These are phyloP conservation scores for Fusarium globosum DNA, from an alignment of 2,329 filamentous ascomycete species.

Conservation along the genomic window DNA sequence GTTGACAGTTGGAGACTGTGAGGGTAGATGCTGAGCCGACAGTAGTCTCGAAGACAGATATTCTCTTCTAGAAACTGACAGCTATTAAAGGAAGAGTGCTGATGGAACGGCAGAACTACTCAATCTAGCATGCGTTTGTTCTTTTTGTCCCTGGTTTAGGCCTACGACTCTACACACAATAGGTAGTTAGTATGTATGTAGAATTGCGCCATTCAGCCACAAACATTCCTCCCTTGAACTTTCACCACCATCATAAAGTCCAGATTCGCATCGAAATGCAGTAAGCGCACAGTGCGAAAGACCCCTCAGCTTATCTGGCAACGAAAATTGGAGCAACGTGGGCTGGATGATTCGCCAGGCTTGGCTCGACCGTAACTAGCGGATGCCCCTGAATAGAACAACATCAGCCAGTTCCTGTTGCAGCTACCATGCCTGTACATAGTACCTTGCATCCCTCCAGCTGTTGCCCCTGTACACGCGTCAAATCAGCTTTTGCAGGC, in stretches of 20 bases:
- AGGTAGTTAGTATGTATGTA: neutral
- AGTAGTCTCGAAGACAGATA: neutral
- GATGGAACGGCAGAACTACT: neutral
- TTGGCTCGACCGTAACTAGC: slow-evolving; percentile 19
- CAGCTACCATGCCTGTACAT: slow-evolving; percentile 18
- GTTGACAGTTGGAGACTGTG: slow-evolving; percentile 1
- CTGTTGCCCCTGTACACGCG: slow-evolving; percentile 40
- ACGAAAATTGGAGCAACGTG: slow-evolving; percentile 43
- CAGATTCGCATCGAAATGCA: slow-evolving; percentile 10
- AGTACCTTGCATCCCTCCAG: slow-evolving; percentile 31
- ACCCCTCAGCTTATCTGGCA: slow-evolving; percentile 34
- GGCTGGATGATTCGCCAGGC: slow-evolving; percentile 49
- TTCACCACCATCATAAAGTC: slow-evolving; percentile 16
- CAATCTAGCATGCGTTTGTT: neutral
- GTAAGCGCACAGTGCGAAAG: slow-evolving; percentile 32
- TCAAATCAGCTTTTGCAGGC: slow-evolving; percentile 21
- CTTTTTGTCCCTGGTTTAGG: neutral
- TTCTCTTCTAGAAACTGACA: neutral
- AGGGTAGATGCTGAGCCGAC: neutral
- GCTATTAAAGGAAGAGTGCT: neutral
- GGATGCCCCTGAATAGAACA: slow-evolving; percentile 41
- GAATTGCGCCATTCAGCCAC: slow-evolving; percentile 3
- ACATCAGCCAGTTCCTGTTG: slow-evolving; percentile 27
- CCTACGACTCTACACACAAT: neutral
- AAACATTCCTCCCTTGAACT: slow-evolving; percentile 28